A percentile compares a stretch with the other conserved stretches of the same genome.
Conservation (phyloP, 2,329 filamentous ascomycete species). For the Macroventuria anomochaeta region DNA sequence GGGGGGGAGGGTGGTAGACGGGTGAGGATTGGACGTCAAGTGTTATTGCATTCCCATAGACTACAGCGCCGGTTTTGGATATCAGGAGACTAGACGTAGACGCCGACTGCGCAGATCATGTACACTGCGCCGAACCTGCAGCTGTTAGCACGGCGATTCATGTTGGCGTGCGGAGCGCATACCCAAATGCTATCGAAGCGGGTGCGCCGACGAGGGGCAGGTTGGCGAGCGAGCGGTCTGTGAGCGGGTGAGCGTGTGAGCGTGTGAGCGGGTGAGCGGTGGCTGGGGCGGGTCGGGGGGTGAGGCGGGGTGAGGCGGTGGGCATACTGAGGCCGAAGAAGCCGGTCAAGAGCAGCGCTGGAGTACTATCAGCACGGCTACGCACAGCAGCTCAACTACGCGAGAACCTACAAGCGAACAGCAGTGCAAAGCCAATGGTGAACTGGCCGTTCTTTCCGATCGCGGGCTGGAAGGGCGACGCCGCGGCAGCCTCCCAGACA, state of each 20-base stretch:
- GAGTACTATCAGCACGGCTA: conserved; percentile 30
- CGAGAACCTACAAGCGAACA: conserved; percentile 65
- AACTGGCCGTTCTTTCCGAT: conserved; percentile 87
- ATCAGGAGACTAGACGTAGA: conserved; percentile 78
- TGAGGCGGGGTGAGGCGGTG: conserved; percentile 3
- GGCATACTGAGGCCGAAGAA: conserved; percentile 83
- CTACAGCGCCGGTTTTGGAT: conserved; percentile 43
- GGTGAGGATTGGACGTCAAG: conserved; percentile 18
- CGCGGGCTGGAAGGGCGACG: conserved; percentile 80
- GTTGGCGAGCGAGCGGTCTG: conserved; percentile 82
- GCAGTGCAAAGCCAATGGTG: conserved; percentile 75
- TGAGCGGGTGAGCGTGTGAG: conserved; percentile 64
- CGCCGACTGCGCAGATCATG: conserved; percentile 98
- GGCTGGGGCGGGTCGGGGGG: neutral
- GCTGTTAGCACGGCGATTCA: neutral
- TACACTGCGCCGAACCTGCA: conserved; percentile 91
- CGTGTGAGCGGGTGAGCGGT: conserved; percentile 54
- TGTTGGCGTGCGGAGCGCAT: conserved; percentile 50
- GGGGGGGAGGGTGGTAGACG: conserved; percentile 16
- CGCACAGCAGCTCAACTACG: neutral
- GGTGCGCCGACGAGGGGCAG: conserved; percentile 81
- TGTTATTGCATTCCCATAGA: conserved; percentile 50
- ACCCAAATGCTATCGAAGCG: conserved; percentile 90
- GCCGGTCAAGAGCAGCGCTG: conserved; percentile 72
- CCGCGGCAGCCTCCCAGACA: conserved; percentile 91